These are phyloP conservation scores for Wallacemonas rigidus DNA, from an alignment of 208 protist species.

Conservation along the genomic window DNA sequence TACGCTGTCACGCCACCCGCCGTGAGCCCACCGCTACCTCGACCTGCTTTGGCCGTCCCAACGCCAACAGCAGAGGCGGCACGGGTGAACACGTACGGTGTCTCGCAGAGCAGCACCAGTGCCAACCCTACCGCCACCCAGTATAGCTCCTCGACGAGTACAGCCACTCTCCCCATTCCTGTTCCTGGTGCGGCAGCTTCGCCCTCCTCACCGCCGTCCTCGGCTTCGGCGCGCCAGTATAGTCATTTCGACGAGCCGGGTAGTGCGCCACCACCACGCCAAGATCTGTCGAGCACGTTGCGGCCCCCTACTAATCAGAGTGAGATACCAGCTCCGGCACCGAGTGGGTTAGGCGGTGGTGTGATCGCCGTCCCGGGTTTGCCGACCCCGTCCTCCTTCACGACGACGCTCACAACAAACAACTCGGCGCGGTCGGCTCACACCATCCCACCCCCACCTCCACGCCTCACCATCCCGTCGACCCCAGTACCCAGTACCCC, in stretches of 20 bases:
- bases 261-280: background rate
- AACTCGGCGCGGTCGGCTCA: background rate
- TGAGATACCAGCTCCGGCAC: background rate
- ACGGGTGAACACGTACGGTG: background rate
- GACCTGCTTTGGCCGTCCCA: background rate
- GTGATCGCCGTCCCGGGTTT: background rate
- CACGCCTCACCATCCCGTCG: constrained; percentile 13
- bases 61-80: background rate
- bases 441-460: constrained; percentile 10
- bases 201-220: background rate
- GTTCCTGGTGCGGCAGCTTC: background rate
- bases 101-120: background rate
- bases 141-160: background rate
- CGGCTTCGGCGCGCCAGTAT: background rate
- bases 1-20: constrained; percentile 10
- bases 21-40: no score
- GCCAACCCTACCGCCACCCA: background rate
- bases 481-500: background rate
- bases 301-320: background rate
- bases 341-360: background rate
- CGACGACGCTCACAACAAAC: constrained; percentile 13
- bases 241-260: background rate
- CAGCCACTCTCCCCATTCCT: background rate
- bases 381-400: background rate
- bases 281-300: background rate